Evolutionary conservation across 169 alveolate species (phyloP), one percentile per base, ranked within the genome.

Genomic region (Blepharisma undulans): DNA sequence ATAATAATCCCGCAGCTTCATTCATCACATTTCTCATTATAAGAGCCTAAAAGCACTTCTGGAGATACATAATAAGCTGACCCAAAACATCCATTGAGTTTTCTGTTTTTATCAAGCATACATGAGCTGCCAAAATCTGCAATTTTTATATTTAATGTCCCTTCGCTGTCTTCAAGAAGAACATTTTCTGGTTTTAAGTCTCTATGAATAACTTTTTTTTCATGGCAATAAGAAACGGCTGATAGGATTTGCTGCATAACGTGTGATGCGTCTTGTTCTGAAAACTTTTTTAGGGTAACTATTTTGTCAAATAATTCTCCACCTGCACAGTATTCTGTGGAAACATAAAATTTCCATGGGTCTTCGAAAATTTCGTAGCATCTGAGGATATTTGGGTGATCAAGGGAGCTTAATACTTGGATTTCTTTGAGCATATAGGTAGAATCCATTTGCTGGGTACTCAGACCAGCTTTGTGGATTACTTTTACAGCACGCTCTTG

Each of bases 151-250:
- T 96, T 96, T 72, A 99, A 96, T 60, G 97, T 96, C 25, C 94
- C 97, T 21, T 97, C 95, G 27, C 90, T 96, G 88, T 98, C 97
- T 61, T 95, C 96, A 92, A 97, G 98, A 76, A 99, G 91, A 27
- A 99, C 96, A 96, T 99, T 99, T 88, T 98, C 99, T 21, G 99
- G 99, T 89, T 99, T 99, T 90, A 99, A 94, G 96, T 99, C 99
- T 86, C 99, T 93, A 88, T 98, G 99, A 29, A 97, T 92, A 19
- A 98, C 96, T 79, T 98, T 91, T 87, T 97, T 93, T 29, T 95
- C 92, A 90, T 98, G 99, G 84, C 99, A 97, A 92, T 95, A 97
- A 36, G 95, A 93, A 72, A 96, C 94, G 12, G 97, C 96, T 7
- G 94, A 89, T 60, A 95, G 93, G 30, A 96, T 60, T 80, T 95